Base-by-base conservation (phyloP, 2,329 filamentous ascomycete genomes). In the Coleophoma crateriformis region DNA sequence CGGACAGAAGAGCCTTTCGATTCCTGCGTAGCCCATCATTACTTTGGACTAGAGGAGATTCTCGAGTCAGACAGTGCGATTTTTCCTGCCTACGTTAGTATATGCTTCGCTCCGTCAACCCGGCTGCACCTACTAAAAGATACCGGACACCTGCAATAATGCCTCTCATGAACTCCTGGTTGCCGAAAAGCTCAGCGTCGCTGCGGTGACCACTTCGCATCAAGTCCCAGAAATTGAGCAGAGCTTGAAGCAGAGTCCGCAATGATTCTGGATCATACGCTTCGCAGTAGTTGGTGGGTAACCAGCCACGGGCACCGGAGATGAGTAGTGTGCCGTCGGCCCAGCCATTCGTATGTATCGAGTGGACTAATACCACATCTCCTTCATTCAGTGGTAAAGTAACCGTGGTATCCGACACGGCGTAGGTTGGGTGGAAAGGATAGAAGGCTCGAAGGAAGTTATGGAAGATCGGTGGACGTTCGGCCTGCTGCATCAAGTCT, bases 281-380 rank as follows among this genome's bases (percentile, higher is more conserved):
- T 65, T 96, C 91, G 73, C 94, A 99, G 67, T 97, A 99, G 68
- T 99, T 99, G 8, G 94, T 99, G 3, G 94, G 94, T 52, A 99
- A 74, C 94, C 94, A 99, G 54, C 94, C 94, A 58, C 94, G 81
- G 46, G 87, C 87, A 22, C 92, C 92, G 3, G 90, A 89, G 20
- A 86, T 79, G 53, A 99, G 72, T 38, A 96, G 75, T 1, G 94
- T 99, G 46, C 94, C 94, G 67, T 99, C 94, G 33, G 94, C 94
- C 94, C 94, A 99, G 59, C 94, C 94, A 71, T 97, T 99, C 53
- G 90, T 94, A 68, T 99, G 94, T 58, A 97, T 88, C 4, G 94
- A 96, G 68, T 99, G 94, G 19, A 99, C 87, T 50, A 99, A 72
- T 48, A 99, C 86, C 45, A 99, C 82, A 63, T 99, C 94, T 51